Base-by-base conservation (phyloP, 176 grass and related monocot species). In the Paspalum notatum region DNA sequence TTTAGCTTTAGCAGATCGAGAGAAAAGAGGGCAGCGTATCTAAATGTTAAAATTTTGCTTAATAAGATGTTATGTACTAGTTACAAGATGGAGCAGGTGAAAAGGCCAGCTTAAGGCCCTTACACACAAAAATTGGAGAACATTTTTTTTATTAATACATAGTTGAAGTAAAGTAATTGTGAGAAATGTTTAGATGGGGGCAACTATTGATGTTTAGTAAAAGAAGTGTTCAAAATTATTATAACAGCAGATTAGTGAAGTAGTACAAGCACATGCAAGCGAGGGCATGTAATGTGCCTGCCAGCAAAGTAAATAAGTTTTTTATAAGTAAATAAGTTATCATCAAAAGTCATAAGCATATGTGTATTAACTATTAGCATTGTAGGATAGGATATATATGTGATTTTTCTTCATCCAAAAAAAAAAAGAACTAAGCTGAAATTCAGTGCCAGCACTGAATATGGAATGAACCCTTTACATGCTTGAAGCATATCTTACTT, bases 251-350 rank as follows among this genome's bases (percentile, higher is more conserved):
- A 47, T 6, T 40, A 72, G 17, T 12, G 53, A 71, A 44, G 8
- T 66, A 21, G 53, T 66, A 72, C 17, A 15, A 56, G 52, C 52
- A 74, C 37, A 74, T 11, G 95, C 85, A 77, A 91, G 85, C 48
- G 88, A 81, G 15, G 94, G 83, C 91, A 98, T 92, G 77, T 89
- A 94, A 82, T 98, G 92, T 18, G 92, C 92, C 95, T 98, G 46
- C 49, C 52, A 84, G 84, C 55, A 68, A n/a, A n/a, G n/a, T n/a
- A n/a, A n/a, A n/a, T n/a, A n/a, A n/a, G n/a, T n/a, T n/a, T n/a
- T n/a, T n/a, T n/a, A n/a, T n/a, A 41, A 79, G 9, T 59, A 68
- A 62, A 76, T 20, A 58, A 76, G 20, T 57, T 86, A 44, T 68
- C 24, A 48, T 73, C 42, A 58, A n/a, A n/a, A n/a, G n/a, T n/a